phyloP scores from a whole-genome alignment of 352 stramenopile genomes.

The Stramenopiles sp. region DNA sequence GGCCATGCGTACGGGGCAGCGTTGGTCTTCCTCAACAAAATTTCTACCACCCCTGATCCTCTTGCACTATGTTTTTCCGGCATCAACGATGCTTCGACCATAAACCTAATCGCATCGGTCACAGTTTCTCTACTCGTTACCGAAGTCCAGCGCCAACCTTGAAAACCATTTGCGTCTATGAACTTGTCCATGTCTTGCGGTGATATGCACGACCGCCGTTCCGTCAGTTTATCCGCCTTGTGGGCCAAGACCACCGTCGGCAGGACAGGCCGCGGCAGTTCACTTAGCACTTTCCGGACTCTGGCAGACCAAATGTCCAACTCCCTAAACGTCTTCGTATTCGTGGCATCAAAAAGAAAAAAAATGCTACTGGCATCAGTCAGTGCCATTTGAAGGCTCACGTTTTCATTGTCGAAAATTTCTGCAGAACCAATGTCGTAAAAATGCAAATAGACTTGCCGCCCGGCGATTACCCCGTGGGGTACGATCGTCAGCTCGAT shows the following conservation, averaged over 20 bases:
- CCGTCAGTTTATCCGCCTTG: not conserved
- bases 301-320: not conserved
- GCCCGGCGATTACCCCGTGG: not conserved
- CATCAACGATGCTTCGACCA: not conserved
- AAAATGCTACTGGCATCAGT: not conserved
- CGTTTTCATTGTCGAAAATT: not conserved
- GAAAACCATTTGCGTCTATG: not conserved
- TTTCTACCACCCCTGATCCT: not conserved
- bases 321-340: not conserved
- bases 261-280: not conserved
- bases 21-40: not conserved
- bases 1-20: not conserved
- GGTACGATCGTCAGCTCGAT: not conserved
- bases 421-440: not conserved
- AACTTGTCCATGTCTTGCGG: not conserved
- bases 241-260: not conserved
- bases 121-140: not conserved
- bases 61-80: not conserved
- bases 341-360: not conserved
- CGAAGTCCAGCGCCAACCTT: not conserved
- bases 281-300: not conserved
- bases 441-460: constrained; percentile 1
- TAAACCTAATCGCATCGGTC: not conserved
- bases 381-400: not conserved
- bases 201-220: not conserved